Evolutionary conservation across 2,329 filamentous ascomycete species (phyloP).

Genomic region (Pseudogymnoascus sp.): DNA sequence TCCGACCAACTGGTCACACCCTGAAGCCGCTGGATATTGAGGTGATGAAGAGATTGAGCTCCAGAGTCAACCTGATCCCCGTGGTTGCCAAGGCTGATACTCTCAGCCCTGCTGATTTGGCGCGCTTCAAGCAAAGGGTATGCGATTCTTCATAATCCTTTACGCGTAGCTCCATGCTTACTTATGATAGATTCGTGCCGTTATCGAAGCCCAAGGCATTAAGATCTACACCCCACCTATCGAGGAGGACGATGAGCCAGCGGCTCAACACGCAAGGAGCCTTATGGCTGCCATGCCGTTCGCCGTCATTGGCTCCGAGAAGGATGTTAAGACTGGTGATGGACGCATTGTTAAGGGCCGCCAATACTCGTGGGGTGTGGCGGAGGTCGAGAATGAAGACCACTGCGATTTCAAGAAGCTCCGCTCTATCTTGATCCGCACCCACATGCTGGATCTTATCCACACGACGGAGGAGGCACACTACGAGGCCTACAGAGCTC

Average conservation of each 20-base stretch:
- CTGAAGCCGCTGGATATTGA: slow-evolving; percentile 98
- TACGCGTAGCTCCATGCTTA: slow-evolving; percentile 23
- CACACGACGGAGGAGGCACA: slow-evolving; percentile 99
- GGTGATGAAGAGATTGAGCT: slow-evolving; percentile 98
- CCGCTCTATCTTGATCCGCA: slow-evolving; percentile 94
- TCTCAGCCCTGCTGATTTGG: slow-evolving; percentile 81
- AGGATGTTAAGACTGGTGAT: slow-evolving; percentile 94
- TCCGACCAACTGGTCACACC: slow-evolving; percentile 95
- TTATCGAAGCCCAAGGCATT: slow-evolving; percentile 97
- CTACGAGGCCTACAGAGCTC: slow-evolving; percentile 97
- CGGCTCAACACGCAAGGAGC: slow-evolving; percentile 86
- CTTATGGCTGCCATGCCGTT: slow-evolving; percentile 97
- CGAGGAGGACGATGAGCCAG: slow-evolving; percentile 96
- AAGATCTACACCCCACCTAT: slow-evolving; percentile 98
- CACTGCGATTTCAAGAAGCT: slow-evolving; percentile 99
- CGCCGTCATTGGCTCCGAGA: slow-evolving; percentile 96
- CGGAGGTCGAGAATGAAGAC: slow-evolving; percentile 98
- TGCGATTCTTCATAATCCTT: slow-evolving; percentile 29
- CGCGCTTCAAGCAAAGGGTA: slow-evolving; percentile 92
- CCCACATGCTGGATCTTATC: slow-evolving; percentile 98
- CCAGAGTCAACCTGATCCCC: slow-evolving; percentile 95
- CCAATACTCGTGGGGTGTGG: slow-evolving; percentile 98
- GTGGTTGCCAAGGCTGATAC: slow-evolving; percentile 99
- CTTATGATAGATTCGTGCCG: slow-evolving; percentile 66
- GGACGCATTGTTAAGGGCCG: slow-evolving; percentile 97